These are phyloP conservation scores for Yamadazyma taylorii DNA, from an alignment of 1,139 yeast genomes.

Conservation along the genomic window DNA sequence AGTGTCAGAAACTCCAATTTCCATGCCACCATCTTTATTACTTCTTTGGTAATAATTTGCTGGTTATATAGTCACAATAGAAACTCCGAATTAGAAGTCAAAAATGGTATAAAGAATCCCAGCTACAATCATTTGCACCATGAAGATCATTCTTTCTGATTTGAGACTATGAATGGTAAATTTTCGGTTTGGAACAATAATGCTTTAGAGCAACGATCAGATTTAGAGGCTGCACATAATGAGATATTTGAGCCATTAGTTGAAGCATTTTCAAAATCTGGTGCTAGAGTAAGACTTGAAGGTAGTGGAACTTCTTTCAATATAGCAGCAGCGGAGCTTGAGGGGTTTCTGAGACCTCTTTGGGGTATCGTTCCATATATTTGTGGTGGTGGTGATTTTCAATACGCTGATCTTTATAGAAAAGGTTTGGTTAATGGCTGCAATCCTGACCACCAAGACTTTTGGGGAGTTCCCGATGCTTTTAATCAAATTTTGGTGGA, in stretches of 20 bases:
- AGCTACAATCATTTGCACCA: no score
- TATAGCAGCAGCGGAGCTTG: slow-evolving; percentile 21
- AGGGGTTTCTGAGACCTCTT: slow-evolving; percentile 27
- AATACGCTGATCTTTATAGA: slow-evolving; percentile 10
- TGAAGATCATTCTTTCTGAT: no score
- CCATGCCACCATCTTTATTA: no score
- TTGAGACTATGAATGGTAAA: no score
- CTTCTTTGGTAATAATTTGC: no score
- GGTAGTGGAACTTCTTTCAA: slow-evolving; percentile 20
- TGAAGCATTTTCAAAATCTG: slow-evolving; percentile 8
- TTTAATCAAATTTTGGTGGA: slow-evolving; percentile 26
- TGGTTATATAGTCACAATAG: no score
- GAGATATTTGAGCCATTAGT: slow-evolving; percentile 10
- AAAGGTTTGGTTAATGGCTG: slow-evolving; percentile 26
- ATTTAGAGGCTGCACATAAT: slow-evolving; percentile 9
- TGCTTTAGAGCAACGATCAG: no score
- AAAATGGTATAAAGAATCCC: no score
- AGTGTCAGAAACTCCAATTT: no score
- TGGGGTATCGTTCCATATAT: slow-evolving; percentile 28
- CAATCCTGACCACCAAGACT: slow-evolving; percentile 23
- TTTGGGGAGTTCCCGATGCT: slow-evolving; percentile 23
- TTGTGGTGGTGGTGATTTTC: slow-evolving; percentile 23
- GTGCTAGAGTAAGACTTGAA: slow-evolving; percentile 10
- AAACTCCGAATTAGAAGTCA: no score
- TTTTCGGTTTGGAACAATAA: no score